Percentiles rank a stretch among this genome's conserved stretches.
These are phyloP conservation scores for Plasmodium chabaudi DNA, from an alignment of 169 alveolate species.

Conservation along the genomic window DNA sequence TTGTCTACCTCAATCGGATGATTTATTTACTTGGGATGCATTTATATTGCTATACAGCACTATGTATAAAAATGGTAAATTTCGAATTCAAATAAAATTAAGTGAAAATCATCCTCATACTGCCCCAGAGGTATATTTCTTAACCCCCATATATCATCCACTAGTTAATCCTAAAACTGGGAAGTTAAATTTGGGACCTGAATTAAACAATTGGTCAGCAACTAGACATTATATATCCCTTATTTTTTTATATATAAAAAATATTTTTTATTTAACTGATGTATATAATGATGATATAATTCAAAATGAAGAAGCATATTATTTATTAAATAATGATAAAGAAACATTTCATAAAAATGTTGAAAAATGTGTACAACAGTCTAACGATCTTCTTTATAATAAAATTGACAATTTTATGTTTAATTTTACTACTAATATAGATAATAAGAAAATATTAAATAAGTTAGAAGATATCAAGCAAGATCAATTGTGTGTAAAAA, in stretches of 20 bases:
- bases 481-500: conserved; percentile 28
- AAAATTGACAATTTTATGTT: conserved; percentile 48
- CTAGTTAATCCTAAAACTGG: conserved; percentile 38
- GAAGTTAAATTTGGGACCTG: conserved; percentile 47
- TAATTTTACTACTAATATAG: conserved; percentile 16
- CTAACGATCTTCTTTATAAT: conserved; percentile 10
- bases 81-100: conserved; percentile 39
- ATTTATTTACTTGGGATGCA: conserved; percentile 58
- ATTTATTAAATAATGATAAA: conserved; percentile 36
- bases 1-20: conserved; percentile 53
- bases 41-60: conserved; percentile 45
- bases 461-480: conserved; percentile 23
- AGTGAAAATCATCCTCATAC: conserved; percentile 49
- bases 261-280: conserved; percentile 49
- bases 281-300: conserved; percentile 26
- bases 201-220: conserved; percentile 36
- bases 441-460: conserved; percentile 3
- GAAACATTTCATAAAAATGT: conserved; percentile 42
- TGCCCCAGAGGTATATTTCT: conserved; percentile 52
- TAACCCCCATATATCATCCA: conserved; percentile 57
- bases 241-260: conserved; percentile 50
- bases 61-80: conserved; percentile 50
- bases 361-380: conserved; percentile 11
- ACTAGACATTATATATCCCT: conserved; percentile 60
- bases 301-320: conserved; percentile 51